These are phyloP conservation scores for Pelagophyceae sp. DNA, from an alignment of 352 stramenopile genomes.

Conservation along the genomic window DNA sequence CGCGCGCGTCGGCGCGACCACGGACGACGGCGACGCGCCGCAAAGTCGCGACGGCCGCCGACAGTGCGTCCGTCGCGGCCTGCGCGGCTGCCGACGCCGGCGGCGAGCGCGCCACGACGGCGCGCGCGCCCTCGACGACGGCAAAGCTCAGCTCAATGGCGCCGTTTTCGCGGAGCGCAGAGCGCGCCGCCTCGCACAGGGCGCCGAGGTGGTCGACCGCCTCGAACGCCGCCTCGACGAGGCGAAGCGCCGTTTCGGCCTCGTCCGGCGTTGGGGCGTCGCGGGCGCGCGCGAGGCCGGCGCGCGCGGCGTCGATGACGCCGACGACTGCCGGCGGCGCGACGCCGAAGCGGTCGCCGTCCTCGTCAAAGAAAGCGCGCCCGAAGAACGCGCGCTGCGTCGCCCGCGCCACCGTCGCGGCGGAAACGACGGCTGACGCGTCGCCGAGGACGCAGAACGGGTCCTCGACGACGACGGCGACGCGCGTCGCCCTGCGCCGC, in stretches of 20 bases:
- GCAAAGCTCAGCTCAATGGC: background rate
- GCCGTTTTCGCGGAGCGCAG: background rate
- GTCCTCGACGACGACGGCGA: no score
- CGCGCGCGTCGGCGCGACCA: background rate
- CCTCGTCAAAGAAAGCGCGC: background rate
- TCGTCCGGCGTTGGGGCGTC: no score
- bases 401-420: background rate
- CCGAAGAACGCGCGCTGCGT: background rate
- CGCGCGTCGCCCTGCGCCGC: no score
- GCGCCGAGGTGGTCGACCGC: background rate
- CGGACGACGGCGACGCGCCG: background rate
- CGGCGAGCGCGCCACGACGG: no score
- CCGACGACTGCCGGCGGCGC: background rate
- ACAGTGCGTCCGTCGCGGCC: background rate
- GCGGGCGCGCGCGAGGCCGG: background rate
- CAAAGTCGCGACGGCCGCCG: background rate
- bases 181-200: background rate
- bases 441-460: background rate
- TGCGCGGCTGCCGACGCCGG: no score
- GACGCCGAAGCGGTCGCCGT: background rate
- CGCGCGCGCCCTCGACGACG: background rate
- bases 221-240: background rate
- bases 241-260: background rate
- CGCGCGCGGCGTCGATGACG: background rate
- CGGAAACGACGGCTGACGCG: background rate